Evolutionary conservation across 352 stramenopile species (phyloP), one percentile per base, ranked within the genome.

Genomic region (Phytophthora agathidicida): DNA sequence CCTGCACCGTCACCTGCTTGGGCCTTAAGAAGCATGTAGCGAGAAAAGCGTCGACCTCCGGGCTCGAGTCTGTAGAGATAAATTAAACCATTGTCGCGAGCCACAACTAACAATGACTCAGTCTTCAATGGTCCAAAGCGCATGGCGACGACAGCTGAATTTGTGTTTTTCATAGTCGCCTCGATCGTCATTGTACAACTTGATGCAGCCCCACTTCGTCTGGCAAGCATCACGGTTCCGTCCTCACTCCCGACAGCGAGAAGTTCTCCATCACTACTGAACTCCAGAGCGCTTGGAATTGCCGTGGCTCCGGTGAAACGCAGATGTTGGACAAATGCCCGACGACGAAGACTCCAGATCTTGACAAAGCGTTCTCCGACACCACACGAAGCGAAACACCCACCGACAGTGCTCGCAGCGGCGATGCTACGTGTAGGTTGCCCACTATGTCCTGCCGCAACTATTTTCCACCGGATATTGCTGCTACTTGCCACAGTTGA

Each of bases 41-140:
- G 77, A 26, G 66, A 71, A 35, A 92, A 75, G 8, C 55, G 62
- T 16, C 46, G 50, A 17, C 39, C 26, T 20, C 19, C 24, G 47
- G 28, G 59, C 57, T 89, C 71, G 10, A 94, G 37, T 28, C 39
- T 73, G 57, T 94, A 94, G 2, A 94, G 41, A 54, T 92, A 94
- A 22, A 91, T 69, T 9, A 91, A 50, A 1, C 83, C 83, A 26
- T 91, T 91, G 1, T 68, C 67, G 16, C 85, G 75, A 1, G 75
- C 63, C 7, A 83, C 83, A 0, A 77, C 82, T 4, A 94, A 50
- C 14, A 68, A 43, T 5, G 36, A 38, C 1, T 64, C 63, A 1
- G 57, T 41, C 32, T 57, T 32, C 65, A 68, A 11, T 65, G 63
- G 13, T 51, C 71, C 23, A 37, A 90, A 94, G 0, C 71, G 79